Conservation (phyloP, 306 rosid genomes). For the Cercis canadensis region DNA sequence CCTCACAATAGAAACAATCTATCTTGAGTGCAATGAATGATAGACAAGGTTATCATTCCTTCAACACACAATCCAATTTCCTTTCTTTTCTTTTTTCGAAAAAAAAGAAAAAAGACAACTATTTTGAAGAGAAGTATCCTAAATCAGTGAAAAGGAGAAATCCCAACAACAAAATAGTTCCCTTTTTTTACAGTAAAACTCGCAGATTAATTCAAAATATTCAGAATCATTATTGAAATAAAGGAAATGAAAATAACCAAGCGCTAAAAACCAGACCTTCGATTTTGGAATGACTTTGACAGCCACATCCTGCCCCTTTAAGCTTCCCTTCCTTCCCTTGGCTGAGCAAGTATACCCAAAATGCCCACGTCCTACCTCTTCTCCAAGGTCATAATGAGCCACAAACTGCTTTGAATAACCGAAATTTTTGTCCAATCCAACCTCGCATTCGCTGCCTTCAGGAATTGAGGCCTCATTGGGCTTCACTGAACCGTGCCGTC, state of each 20-base stretch:
- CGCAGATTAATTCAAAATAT: background rate
- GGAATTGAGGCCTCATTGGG: constrained; percentile 86
- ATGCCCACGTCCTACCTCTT: constrained; percentile 97
- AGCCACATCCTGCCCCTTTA: constrained; percentile 86
- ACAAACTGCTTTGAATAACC: constrained; percentile 70
- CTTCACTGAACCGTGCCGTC: constrained; percentile 84
- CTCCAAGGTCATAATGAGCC: constrained; percentile 69
- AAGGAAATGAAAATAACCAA: background rate
- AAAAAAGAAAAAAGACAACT: background rate
- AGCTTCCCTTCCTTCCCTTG: constrained; percentile 68
- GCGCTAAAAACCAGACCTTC: constrained; percentile 54
- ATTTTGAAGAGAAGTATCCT: background rate
- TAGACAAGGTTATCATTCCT: constrained; percentile 7
- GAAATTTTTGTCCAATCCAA: constrained; percentile 74
- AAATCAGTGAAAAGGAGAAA: background rate
- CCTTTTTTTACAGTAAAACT: background rate
- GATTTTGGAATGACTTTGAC: constrained; percentile 92
- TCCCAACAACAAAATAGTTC: background rate
- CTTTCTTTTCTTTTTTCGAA: too few species aligned
- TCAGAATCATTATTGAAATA: background rate
- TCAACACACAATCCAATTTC: background rate
- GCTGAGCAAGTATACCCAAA: constrained; percentile 93
- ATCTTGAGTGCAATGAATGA: constrained; percentile 2
- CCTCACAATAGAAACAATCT: constrained; percentile 30
- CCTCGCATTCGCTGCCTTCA: constrained; percentile 83